Evolutionary conservation across 2,329 filamentous ascomycete species (phyloP).

Genomic region (Capronia coronata): DNA sequence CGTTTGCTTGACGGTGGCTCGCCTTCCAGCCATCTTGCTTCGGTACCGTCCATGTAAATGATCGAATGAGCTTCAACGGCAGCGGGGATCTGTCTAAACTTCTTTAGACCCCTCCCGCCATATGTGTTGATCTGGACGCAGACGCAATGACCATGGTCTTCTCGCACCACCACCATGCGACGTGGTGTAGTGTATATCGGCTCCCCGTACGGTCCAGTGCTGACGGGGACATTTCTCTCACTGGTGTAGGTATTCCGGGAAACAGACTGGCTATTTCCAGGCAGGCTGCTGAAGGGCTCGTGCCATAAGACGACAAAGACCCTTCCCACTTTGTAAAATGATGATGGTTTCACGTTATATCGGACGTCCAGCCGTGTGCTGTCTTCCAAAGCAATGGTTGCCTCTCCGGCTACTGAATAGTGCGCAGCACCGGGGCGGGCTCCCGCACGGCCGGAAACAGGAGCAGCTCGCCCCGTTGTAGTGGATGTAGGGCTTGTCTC

Average conservation of each 20-base stretch:
- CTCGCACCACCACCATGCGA: not conserved
- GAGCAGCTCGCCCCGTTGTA: not conserved
- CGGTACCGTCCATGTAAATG: constrained; percentile 31
- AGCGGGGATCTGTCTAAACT: not conserved
- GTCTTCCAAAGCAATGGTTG: not conserved
- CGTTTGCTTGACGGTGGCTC: constrained; percentile 35
- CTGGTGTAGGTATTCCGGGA: not conserved
- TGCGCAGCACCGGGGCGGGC: not conserved
- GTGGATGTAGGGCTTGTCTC: too few relatives aligned
- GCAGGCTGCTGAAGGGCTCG: constrained; percentile 27
- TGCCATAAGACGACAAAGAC: constrained; percentile 33
- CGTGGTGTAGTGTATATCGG: not conserved
- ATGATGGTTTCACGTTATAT: not conserved
- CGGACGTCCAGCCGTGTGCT: not conserved
- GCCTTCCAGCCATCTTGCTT: constrained; percentile 14
- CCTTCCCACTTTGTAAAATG: constrained; percentile 13
- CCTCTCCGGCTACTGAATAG: not conserved
- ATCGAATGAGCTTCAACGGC: constrained; percentile 34
- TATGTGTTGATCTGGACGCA: not conserved
- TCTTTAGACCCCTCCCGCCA: not conserved
- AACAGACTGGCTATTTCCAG: not conserved
- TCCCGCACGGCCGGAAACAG: not conserved
- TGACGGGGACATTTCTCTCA: not conserved
- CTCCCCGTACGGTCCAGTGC: not conserved
- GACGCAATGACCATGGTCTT: not conserved